Evolutionary conservation across 108 stramenopile species (phyloP), one percentile per base, ranked within the genome.

Genomic region (Nitzschia sp.): DNA sequence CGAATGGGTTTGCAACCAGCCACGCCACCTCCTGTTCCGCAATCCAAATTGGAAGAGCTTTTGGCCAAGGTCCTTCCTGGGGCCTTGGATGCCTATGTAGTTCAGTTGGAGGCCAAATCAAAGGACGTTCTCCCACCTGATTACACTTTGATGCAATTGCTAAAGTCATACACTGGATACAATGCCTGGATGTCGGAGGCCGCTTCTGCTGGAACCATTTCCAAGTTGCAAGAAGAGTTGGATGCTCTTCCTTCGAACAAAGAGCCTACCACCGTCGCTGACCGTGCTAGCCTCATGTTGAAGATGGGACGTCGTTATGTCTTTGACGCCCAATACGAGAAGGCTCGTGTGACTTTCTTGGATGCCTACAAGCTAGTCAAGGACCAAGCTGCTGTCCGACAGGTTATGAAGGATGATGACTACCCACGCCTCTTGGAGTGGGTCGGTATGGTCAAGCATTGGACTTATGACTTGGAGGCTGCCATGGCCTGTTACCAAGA

Each of bases 371-470:
- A 63, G 22, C 48, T 89, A 29, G 75, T 83, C 46, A 81, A 86
- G 56, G 82, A 76, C 50, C 55, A 75, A 17, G 52, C 64, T 10
- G 77, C 69, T 10, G 71, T 66, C 7, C 50, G 63, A 24, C 54
- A 67, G 7, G 83, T 77, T 37, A 86, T 90, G 89, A 78, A 67
- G 26, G 75, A 80, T 25, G 85, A 90, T 51, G 78, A 79, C 17
- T 86, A 90, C 67, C 80, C 76, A 0, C 75, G 90, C 34, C 61
- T 95, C 54, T 56, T 95, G 63, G 94, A 95, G 65, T 95, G 94
- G 94, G 61, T 71, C 9, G 94, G 94, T 14, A 92, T 95, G 91
- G 82, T 84, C 61, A 80, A 80, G 50, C 94, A 95, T 65, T 87
- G 91, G 86, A 75, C 74, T 34, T 95, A 92, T 75, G 88, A 93